phyloP scores from a whole-genome alignment of 441 rosid species.

The Adansonia rubrostipa region DNA sequence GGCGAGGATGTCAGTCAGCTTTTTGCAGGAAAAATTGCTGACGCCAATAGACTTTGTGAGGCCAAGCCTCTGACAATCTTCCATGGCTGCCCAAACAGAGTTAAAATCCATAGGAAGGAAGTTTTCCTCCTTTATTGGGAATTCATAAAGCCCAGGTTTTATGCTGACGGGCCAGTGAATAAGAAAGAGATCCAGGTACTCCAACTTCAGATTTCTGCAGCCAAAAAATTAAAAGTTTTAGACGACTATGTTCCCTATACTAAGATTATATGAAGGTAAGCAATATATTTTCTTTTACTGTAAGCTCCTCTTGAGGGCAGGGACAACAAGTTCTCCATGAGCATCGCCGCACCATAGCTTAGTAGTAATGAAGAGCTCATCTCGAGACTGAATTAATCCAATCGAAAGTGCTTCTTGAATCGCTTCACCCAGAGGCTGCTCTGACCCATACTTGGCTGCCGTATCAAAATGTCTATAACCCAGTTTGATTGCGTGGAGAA shows the following conservation, averaged over 20 bases:
- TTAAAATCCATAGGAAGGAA: slow-evolving; percentile 48
- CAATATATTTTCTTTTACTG: slow-evolving; percentile 36
- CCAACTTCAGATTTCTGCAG: slow-evolving; percentile 51
- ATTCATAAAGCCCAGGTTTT: slow-evolving; percentile 35
- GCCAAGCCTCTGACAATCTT: slow-evolving; percentile 58
- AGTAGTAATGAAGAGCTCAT: slow-evolving; percentile 54
- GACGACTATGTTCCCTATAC: background rate
- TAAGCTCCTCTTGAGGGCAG: slow-evolving; percentile 43
- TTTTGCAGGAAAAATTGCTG: slow-evolving; percentile 70
- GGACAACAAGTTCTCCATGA: slow-evolving; percentile 46
- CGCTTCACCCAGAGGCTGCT: slow-evolving; percentile 47
- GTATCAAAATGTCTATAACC: slow-evolving; percentile 63
- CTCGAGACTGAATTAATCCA: slow-evolving; percentile 42
- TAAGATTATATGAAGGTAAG: background rate
- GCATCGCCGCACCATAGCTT: slow-evolving; percentile 55
- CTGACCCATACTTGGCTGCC: slow-evolving; percentile 43
- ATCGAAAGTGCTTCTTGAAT: slow-evolving; percentile 41
- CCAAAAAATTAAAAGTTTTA: background rate
- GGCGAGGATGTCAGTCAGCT: slow-evolving; percentile 52
- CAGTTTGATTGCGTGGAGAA: slow-evolving; percentile 40
- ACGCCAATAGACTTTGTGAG: slow-evolving; percentile 65
- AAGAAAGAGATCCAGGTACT: slow-evolving; percentile 56
- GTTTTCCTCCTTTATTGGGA: slow-evolving; percentile 41
- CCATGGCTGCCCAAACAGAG: slow-evolving; percentile 71
- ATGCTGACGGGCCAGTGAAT: slow-evolving; percentile 69